Conservation (phyloP, 352 stramenopile genomes). For the Globisporangium irregulare region DNA sequence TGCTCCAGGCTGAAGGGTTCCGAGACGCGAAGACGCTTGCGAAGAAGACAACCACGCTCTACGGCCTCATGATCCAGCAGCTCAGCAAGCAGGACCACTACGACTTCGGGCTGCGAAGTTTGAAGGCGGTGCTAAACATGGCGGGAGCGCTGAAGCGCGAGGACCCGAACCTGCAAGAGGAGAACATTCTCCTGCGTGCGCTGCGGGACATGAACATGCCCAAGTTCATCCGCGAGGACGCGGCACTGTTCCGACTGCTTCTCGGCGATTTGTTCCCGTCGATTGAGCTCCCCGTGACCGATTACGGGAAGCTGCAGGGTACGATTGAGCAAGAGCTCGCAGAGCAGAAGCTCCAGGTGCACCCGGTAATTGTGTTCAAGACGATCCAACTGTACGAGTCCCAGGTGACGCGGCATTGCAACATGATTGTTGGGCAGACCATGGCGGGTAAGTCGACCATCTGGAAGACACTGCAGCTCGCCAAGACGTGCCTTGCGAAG, state of each 20-base stretch:
- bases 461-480: conserved; percentile 73
- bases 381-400: conserved; percentile 95
- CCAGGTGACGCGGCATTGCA: conserved; percentile 93
- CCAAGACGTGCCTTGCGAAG: conserved; percentile 76
- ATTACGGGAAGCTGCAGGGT: conserved; percentile 90
- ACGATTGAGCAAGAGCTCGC: conserved; percentile 86
- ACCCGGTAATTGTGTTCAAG: conserved; percentile 92
- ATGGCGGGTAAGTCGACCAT: conserved; percentile 90
- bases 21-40: conserved; percentile 75
- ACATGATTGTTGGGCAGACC: conserved; percentile 93
- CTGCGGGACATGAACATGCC: conserved; percentile 95
- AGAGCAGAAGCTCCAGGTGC: conserved; percentile 85
- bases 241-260: conserved; percentile 89
- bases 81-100: conserved; percentile 89
- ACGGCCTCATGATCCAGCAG: conserved; percentile 85
- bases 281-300: conserved; percentile 83
- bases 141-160: conserved; percentile 90
- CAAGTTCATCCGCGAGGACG: conserved; percentile 93
- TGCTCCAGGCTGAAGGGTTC: conserved; percentile 86
- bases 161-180: conserved; percentile 94
- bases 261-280: conserved; percentile 89
- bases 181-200: conserved; percentile 94
- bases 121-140: conserved; percentile 88
- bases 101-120: conserved; percentile 77
- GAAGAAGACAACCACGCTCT: conserved; percentile 87